A percentile compares a stretch with the other conserved stretches of the same genome.
These are phyloP conservation scores for Tolypocladium nubicola DNA, from an alignment of 2,329 filamentous ascomycete species.

Conservation along the genomic window DNA sequence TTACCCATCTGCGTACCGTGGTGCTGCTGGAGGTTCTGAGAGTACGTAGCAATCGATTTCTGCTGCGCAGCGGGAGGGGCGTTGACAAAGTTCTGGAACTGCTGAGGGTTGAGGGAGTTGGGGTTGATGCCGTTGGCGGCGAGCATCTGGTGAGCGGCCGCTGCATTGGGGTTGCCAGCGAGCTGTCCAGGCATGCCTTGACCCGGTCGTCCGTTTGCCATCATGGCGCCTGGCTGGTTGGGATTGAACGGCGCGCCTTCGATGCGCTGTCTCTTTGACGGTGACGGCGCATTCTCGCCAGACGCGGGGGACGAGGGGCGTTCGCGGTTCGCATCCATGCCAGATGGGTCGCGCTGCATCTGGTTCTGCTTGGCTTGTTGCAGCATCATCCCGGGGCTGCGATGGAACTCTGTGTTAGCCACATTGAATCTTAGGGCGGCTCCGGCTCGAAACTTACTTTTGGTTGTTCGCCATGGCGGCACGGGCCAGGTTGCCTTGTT, in stretches of 20 bases:
- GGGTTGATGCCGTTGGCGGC: constrained; percentile 65
- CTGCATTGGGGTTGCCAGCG: constrained; percentile 38
- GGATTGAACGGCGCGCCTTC: constrained; percentile 62
- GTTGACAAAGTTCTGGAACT: constrained; percentile 56
- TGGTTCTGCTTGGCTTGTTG: constrained; percentile 63
- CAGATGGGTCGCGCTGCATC: constrained; percentile 81
- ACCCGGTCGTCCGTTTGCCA: constrained; percentile 60
- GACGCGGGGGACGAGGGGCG: constrained; percentile 73
- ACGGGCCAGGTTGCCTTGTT: constrained; percentile 54
- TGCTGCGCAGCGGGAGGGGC: constrained; percentile 53
- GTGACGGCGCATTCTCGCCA: constrained; percentile 81
- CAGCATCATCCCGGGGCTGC: constrained; percentile 61
- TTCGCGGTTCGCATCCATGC: constrained; percentile 74
- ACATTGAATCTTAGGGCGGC: background rate
- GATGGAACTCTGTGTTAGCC: background rate
- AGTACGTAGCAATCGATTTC: constrained; percentile 82
- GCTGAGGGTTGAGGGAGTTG: constrained; percentile 59
- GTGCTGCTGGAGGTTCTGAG: constrained; percentile 73
- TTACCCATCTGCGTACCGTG: constrained; percentile 72
- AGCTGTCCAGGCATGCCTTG: constrained; percentile 64
- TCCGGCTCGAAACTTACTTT: constrained; percentile 41
- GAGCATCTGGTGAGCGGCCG: constrained; percentile 49
- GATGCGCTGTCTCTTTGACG: constrained; percentile 79
- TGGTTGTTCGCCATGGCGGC: constrained; percentile 72
- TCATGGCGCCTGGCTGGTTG: constrained; percentile 54